Evolutionary conservation across 495 filamentous ascomycete species (phyloP).

Genomic region (Glonium stellatum): DNA sequence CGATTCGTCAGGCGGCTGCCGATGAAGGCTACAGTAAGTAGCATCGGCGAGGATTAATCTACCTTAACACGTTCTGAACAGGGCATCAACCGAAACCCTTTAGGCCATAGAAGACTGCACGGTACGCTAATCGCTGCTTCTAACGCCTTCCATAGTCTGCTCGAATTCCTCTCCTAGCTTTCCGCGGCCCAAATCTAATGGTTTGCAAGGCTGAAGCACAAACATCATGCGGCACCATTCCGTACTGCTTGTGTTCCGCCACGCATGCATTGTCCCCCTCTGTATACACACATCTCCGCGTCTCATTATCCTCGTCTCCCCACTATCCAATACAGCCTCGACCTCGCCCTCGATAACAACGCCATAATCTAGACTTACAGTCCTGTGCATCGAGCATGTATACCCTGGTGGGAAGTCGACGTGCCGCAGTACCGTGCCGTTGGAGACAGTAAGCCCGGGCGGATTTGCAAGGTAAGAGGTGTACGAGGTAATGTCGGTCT

Average conservation of each 20-base stretch:
- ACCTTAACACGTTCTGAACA: too few relatives aligned
- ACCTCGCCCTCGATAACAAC: constrained; percentile 34
- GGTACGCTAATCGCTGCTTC: too few relatives aligned
- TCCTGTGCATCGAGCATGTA: constrained; percentile 15
- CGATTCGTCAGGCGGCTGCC: too few relatives aligned
- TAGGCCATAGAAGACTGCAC: too few relatives aligned
- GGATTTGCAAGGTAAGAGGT: background rate
- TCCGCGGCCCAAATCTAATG: too few relatives aligned
- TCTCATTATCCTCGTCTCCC: constrained; percentile 47
- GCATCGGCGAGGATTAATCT: too few relatives aligned
- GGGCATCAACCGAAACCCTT: too few relatives aligned
- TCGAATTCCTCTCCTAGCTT: too few relatives aligned
- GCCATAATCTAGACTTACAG: constrained; percentile 16
- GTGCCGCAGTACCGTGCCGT: background rate
- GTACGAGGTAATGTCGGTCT: background rate
- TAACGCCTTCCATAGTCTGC: too few relatives aligned
- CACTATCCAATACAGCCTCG: constrained; percentile 54
- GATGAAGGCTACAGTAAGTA: too few relatives aligned
- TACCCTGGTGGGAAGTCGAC: background rate
- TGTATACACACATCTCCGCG: constrained; percentile 57
- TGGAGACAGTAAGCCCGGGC: background rate
- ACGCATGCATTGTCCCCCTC: constrained; percentile 59
- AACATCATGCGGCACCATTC: background rate
- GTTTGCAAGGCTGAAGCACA: too few relatives aligned
- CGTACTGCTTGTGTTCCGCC: constrained; percentile 45